Evolutionary conservation across 805 yeast genomes (phyloP).

Genomic region (Blastobotrys americana): DNA sequence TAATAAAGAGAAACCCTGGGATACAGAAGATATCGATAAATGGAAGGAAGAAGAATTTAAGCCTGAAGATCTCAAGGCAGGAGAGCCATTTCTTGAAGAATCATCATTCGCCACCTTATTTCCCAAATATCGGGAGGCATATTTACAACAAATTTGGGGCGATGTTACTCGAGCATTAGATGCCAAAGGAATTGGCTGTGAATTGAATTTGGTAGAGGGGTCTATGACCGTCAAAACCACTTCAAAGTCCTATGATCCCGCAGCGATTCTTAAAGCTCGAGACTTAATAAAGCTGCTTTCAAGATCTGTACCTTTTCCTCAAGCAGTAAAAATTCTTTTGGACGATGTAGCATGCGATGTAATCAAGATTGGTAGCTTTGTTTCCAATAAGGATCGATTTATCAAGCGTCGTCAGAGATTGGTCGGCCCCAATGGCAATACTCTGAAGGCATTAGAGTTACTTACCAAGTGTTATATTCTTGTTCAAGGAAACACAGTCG

Average conservation of each 20-base stretch:
- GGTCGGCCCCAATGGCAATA: conserved; percentile 95
- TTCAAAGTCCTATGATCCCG: conserved; percentile 92
- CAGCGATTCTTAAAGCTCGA: conserved; percentile 85
- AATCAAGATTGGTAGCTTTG: conserved; percentile 86
- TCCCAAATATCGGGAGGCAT: conserved; percentile 93
- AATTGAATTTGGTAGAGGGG: conserved; percentile 87
- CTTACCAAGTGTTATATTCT: conserved; percentile 92
- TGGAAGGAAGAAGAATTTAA: conserved; percentile 86
- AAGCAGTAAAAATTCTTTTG: conserved; percentile 83
- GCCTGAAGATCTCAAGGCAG: conserved; percentile 82
- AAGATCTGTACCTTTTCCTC: conserved; percentile 94
- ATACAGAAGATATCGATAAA: conserved; percentile 87
- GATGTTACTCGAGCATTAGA: conserved; percentile 81
- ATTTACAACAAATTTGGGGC: conserved; percentile 84
- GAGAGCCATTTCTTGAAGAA: conserved; percentile 89
- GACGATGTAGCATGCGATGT: conserved; percentile 95
- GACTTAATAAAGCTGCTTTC: conserved; percentile 90
- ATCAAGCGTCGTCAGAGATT: conserved; percentile 92
- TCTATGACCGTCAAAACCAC: conserved; percentile 96
- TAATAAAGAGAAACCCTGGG: conserved; percentile 97
- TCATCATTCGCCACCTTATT: conserved; percentile 90
- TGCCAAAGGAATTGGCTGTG: conserved; percentile 66
- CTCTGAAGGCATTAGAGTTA: conserved; percentile 89
- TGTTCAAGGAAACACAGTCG: conserved; percentile 95
- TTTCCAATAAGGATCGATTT: conserved; percentile 85